phyloP scores from a whole-genome alignment of 2,329 filamentous ascomycete species.

The Cephalotrichum gorgonifer region DNA sequence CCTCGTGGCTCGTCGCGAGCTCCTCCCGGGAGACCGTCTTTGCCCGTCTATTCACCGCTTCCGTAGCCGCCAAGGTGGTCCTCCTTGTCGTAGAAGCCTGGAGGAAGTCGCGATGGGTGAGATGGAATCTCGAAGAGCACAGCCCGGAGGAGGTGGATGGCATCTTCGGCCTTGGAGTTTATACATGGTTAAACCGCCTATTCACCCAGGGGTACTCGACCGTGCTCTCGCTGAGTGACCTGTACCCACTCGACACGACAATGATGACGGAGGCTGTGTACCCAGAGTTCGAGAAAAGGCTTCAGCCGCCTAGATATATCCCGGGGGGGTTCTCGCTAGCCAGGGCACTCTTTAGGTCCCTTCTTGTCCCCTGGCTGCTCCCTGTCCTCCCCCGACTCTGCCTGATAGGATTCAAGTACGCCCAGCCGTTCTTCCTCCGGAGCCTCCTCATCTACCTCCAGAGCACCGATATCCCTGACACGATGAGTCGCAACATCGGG shows the following conservation, averaged over 20 bases:
- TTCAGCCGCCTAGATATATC: conserved; percentile 4
- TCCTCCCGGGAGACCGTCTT: conserved; percentile 10
- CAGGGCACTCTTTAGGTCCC: conserved; percentile 16
- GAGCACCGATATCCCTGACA: conserved; percentile 6
- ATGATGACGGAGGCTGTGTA: conserved; percentile 14
- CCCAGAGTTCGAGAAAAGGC: conserved; percentile 8
- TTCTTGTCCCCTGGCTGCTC: conserved; percentile 20
- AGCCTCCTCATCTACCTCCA: conserved; percentile 22
- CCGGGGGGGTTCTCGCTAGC: conserved; percentile 16
- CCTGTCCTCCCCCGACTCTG: conserved; percentile 25
- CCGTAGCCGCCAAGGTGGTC: conserved; percentile 22
- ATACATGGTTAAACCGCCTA: conserved; percentile 24
- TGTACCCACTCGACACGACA: conserved; percentile 22
- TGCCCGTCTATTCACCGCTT: conserved; percentile 22
- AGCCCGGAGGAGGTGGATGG: conserved; percentile 27
- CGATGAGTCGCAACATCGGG: conserved; percentile 11
- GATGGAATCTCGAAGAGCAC: conserved; percentile 24
- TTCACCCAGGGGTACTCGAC: conserved; percentile 23
- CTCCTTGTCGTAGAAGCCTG: conserved; percentile 26
- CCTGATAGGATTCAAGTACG: conserved; percentile 28
- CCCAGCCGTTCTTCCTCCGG: conserved; percentile 32
- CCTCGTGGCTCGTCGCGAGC: conserved; percentile 25
- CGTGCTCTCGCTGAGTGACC: conserved; percentile 19
- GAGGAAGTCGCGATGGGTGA: conserved; percentile 26
- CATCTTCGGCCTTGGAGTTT: conserved; percentile 19